Evolutionary conservation across 495 filamentous ascomycete species (phyloP).

Genomic region (Podospora comata): DNA sequence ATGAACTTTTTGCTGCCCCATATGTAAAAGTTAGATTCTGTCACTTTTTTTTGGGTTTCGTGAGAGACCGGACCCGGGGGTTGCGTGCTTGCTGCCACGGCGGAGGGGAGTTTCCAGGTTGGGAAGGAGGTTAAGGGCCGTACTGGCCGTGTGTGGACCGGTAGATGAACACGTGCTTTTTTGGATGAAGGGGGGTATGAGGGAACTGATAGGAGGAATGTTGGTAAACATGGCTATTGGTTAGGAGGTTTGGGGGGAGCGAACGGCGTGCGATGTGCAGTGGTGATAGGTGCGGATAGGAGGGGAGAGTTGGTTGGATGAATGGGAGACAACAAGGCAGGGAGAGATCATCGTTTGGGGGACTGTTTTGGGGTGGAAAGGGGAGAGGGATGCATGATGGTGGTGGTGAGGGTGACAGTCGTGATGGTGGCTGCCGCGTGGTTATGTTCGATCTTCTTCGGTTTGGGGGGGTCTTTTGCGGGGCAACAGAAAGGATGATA

Average conservation of each 20-base stretch:
- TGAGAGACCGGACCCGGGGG: not conserved
- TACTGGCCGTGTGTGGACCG: not conserved
- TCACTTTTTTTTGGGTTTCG: not conserved
- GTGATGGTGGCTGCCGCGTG: not conserved
- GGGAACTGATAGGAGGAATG: not conserved
- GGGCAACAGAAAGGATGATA: not conserved
- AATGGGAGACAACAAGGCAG: not conserved
- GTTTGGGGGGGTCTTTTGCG: not conserved
- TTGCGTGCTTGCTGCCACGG: no score
- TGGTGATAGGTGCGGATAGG: not conserved
- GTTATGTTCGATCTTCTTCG: not conserved
- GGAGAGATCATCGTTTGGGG: not conserved
- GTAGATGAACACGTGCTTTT: not conserved
- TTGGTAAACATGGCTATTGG: no score
- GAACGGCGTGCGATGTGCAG: no score
- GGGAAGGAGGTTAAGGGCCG: slow-evolving; percentile 6
- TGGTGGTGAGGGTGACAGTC: slow-evolving; percentile 3
- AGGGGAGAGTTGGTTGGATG: not conserved
- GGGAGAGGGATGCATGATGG: not conserved
- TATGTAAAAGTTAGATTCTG: no score
- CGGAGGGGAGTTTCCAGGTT: not conserved
- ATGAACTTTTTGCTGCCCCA: no score
- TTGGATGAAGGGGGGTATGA: not conserved
- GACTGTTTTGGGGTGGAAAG: not conserved
- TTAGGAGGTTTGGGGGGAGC: no score